phyloP scores from a whole-genome alignment of 306 rosid species.

The Cicer judaicum region DNA sequence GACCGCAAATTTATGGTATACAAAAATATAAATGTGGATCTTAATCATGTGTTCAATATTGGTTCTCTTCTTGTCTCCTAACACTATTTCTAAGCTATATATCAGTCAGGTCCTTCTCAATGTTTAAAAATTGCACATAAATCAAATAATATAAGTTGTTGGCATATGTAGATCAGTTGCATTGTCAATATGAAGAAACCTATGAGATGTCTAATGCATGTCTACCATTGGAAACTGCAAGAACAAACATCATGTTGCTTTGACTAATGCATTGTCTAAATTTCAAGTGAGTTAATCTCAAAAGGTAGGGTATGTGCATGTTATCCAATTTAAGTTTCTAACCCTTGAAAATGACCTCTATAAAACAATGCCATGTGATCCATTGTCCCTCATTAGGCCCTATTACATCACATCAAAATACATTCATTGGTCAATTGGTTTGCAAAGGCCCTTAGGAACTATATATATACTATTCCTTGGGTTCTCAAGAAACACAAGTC shows the following conservation, averaged over 20 bases:
- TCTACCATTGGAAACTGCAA: too few species aligned
- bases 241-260: too few species aligned
- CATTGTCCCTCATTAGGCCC: not conserved
- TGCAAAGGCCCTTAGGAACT: not conserved
- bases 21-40: constrained; percentile 31
- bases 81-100: constrained; percentile 3
- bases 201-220: too few species aligned
- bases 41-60: not conserved
- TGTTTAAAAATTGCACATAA: not conserved
- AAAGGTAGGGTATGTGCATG: too few species aligned
- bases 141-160: not conserved
- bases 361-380: constrained; percentile 48
- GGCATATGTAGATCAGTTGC: too few species aligned
- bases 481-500: constrained; percentile 29
- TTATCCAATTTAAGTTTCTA: too few species aligned
- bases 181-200: too few species aligned
- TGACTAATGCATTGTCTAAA: too few species aligned
- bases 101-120: not conserved
- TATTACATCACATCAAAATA: not conserved
- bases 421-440: not conserved
- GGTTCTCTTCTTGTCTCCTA: constrained; percentile 5
- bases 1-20: not conserved
- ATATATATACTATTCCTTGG: not conserved
- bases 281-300: too few species aligned
- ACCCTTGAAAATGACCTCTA: too few species aligned